Percentiles rank a stretch among this genome's conserved stretches.
phyloP scores from a whole-genome alignment of 2,329 filamentous ascomycete species.

The Fusarium pilosicola region DNA sequence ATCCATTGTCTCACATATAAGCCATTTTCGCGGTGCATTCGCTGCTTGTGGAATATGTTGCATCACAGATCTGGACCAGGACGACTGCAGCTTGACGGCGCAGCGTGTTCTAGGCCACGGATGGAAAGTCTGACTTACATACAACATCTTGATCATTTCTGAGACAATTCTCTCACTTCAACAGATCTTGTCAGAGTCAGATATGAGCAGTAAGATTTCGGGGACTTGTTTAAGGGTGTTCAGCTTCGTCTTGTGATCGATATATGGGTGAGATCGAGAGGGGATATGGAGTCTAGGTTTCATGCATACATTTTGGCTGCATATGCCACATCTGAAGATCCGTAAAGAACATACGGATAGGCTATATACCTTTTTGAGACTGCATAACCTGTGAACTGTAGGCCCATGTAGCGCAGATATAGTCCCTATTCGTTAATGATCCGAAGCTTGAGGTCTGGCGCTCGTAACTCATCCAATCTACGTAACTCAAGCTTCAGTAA shows the following conservation, averaged over 20 bases:
- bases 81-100: background rate
- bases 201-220: too few species aligned
- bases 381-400: background rate
- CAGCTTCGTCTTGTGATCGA: background rate
- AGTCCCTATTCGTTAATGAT: background rate
- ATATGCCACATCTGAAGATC: background rate
- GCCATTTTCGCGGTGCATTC: background rate
- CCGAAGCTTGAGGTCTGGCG: background rate
- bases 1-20: background rate
- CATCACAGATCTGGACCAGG: background rate
- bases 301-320: background rate
- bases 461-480: background rate
- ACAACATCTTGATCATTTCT: background rate
- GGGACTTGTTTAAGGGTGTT: background rate
- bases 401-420: background rate
- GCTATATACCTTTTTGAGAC: background rate
- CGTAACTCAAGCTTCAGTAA: too few species aligned
- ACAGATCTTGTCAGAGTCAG: fast-evolving
- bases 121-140: background rate
- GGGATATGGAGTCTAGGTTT: background rate
- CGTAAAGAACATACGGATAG: background rate
- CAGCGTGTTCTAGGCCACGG: background rate
- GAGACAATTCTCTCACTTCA: background rate
- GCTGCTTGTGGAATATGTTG: background rate
- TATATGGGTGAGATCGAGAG: background rate